Evolutionary conservation across 2,329 filamentous ascomycete genomes (phyloP), one percentile per base, ranked within the genome.

Genomic region (Diaporthe citri): DNA sequence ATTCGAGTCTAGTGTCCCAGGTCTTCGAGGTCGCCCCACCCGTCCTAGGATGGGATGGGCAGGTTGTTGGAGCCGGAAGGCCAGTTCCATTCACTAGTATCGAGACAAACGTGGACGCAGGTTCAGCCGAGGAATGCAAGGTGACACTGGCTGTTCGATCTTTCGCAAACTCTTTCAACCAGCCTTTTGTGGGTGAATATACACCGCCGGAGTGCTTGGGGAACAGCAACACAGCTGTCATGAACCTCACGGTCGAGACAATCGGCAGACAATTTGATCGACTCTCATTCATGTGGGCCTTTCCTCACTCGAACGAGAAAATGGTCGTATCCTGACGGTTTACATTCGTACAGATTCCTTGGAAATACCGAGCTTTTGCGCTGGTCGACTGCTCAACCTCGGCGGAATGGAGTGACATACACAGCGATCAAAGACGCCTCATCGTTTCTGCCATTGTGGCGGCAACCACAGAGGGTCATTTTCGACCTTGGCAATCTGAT

Each of bases 401-500:
- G 91, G 0, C 77, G 79, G 10, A 79, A 85, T 5, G 87, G 88
- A 28, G 94, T 94, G 12, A 95, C 96, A 76, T 85, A 88, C 59
- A 96, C 93, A 93, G 91, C 89, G 1, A 95, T 92, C 73, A 97
- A 96, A 82, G 94, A 97, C 80, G 91, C 95, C 90, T 94, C 93
- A 2, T 87, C 89, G 69, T 96, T 92, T 81, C 84, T 93, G 22
- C 86, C 90, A 5, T 84, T 97, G 13, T 95, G 94, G 90, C 90
- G 89, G 77, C 78, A 87, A 62, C 88, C 90, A 0, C 94, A 96
- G 80, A 95, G 90, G 77, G 80, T 97, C 74, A 95, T 96, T 59
- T 96, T 97, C 79, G 94, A 97, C 79, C 87, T 96, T 2, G 93
- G 90, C 75, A 97, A 95, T 79, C 82, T 94, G 12, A 87, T 97